Evolutionary conservation across 176 grass and related monocot species (phyloP).

Genomic region (Raddia distichophylla): DNA sequence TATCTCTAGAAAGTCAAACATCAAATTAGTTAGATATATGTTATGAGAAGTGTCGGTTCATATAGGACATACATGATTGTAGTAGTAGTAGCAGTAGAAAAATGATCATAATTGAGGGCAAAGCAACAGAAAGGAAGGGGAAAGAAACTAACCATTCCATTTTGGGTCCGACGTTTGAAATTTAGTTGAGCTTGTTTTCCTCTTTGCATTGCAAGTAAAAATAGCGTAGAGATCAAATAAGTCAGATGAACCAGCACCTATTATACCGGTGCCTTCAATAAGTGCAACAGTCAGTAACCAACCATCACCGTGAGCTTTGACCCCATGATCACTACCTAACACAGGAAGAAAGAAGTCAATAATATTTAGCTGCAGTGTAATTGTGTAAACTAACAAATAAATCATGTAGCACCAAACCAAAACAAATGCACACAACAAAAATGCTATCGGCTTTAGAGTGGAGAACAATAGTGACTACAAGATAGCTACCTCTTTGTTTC

Average conservation of each 20-base stretch:
- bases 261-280: slow-evolving; percentile 72
- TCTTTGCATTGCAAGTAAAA: slow-evolving; percentile 88
- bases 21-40: slow-evolving; percentile 26
- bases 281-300: slow-evolving; percentile 96
- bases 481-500: slow-evolving; percentile 81
- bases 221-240: slow-evolving; percentile 80
- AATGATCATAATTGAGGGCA: not conserved
- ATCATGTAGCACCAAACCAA: slow-evolving; percentile 24
- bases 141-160: slow-evolving; percentile 79
- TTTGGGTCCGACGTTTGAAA: slow-evolving; percentile 85
- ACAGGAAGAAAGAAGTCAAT: not conserved
- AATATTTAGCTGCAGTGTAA: not conserved
- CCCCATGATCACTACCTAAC: slow-evolving; percentile 88
- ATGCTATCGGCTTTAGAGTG: slow-evolving; percentile 2
- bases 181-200: slow-evolving; percentile 93
- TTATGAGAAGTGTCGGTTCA: not conserved
- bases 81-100: not conserved
- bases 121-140: slow-evolving; percentile 12
- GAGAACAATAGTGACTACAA: not conserved
- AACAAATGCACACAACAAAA: slow-evolving; percentile 15
- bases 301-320: slow-evolving; percentile 95
- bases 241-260: slow-evolving; percentile 51
- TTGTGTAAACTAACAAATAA: not conserved
- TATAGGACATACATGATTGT: not conserved
- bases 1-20: slow-evolving; percentile 67